Conservation (phyloP, 495 filamentous ascomycete genomes). For the Penicillium antarcticum region DNA sequence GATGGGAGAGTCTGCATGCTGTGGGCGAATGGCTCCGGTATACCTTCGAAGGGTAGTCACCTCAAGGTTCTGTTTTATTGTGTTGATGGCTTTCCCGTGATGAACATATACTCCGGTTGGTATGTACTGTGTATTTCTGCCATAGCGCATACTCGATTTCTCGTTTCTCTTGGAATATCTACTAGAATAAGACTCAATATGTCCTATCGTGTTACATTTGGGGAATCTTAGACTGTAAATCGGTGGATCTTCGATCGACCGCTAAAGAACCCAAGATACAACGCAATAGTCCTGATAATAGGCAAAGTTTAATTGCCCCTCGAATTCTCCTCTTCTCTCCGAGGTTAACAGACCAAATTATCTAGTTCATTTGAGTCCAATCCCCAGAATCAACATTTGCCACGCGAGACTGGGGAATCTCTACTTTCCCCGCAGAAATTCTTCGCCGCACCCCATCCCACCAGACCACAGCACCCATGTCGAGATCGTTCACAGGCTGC, state of each 20-base stretch:
- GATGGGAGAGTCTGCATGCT: conserved; percentile 93
- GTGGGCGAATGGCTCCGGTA: conserved; percentile 94
- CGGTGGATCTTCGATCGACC: conserved; percentile 7
- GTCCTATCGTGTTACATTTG: not conserved
- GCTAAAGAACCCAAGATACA: not conserved
- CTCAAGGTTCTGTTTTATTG: conserved; percentile 5
- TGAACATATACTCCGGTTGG: conserved; percentile 26
- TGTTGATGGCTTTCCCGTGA: conserved; percentile 11
- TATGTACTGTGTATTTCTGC: conserved; percentile 22
- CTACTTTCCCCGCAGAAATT: conserved; percentile 26
- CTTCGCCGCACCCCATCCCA: conserved; percentile 9
- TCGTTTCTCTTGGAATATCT: not conserved
- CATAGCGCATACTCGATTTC: conserved; percentile 18
- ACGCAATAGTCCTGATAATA: not conserved
- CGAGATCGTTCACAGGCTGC: conserved; percentile 46
- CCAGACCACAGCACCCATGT: conserved; percentile 31
- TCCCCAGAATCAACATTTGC: conserved; percentile 11
- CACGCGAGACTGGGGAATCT: conserved; percentile 14
- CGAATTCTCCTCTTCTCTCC: not conserved
- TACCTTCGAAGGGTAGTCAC: conserved; percentile 62
- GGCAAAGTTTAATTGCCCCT: not conserved
- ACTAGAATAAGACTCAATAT: not conserved
- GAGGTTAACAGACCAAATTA: not conserved
- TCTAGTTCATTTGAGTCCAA: not conserved
- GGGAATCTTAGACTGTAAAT: not conserved